Evolutionary conservation across 1,284 basidiomycete species (phyloP).

Genomic region (Lentinula novae-zelandiae): DNA sequence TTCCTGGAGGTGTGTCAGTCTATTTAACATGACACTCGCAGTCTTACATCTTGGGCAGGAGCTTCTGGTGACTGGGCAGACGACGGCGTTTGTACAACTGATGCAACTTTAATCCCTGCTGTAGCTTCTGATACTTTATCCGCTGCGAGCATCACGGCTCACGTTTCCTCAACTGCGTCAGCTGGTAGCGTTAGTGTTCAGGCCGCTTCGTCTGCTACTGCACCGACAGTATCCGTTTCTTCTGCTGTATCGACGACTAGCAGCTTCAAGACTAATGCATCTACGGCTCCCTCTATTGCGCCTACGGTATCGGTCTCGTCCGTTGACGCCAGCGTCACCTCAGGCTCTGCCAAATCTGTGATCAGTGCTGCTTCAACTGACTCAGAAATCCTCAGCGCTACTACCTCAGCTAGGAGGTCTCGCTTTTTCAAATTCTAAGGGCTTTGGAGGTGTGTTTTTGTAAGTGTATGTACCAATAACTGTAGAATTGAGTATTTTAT

Average conservation of each 20-base stretch:
- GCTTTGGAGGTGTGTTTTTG: not conserved
- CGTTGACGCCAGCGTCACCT: not conserved
- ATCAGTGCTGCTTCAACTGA: not conserved
- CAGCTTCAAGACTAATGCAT: not conserved
- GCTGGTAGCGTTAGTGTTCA: not conserved
- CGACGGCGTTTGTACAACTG: slow-evolving; percentile 24
- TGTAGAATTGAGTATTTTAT: not conserved
- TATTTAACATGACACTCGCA: not conserved
- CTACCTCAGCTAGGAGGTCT: slow-evolving; percentile 1
- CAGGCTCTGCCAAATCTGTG: not conserved
- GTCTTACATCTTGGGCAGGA: slow-evolving; percentile 15
- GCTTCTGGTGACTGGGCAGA: slow-evolving; percentile 26
- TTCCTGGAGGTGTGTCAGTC: slow-evolving; percentile 37
- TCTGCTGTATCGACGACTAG: not conserved
- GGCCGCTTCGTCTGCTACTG: not conserved
- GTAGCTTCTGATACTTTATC: not conserved
- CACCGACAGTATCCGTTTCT: not conserved
- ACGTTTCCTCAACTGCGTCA: not conserved
- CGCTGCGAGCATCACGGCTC: slow-evolving; percentile 1
- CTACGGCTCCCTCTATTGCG: too few species aligned
- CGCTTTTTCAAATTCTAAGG: slow-evolving; percentile 11
- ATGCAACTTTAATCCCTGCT: not conserved
- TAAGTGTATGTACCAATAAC: too few species aligned
- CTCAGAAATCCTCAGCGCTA: not conserved
- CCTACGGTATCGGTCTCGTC: not conserved